These are phyloP conservation scores for Pichia sp. DNA, from an alignment of 1,139 yeast genomes.

Conservation along the genomic window DNA sequence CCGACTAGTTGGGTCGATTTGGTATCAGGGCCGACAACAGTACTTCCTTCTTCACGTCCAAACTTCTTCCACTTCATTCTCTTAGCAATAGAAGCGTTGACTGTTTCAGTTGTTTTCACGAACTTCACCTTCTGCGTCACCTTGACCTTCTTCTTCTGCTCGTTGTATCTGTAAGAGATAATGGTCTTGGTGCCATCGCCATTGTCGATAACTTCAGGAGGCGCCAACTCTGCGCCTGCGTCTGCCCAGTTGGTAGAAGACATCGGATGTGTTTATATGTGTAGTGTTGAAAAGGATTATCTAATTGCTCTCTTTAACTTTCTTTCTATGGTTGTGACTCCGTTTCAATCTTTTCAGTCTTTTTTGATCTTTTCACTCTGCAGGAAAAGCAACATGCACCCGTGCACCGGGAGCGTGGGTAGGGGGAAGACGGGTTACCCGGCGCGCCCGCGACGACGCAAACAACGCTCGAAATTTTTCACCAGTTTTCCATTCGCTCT, in stretches of 20 bases:
- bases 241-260: slow-evolving; percentile 47
- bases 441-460: too few relatives aligned
- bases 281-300: background rate
- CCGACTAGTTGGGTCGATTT: slow-evolving; percentile 89
- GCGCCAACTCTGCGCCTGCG: slow-evolving; percentile 53
- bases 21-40: slow-evolving; percentile 74
- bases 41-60: slow-evolving; percentile 71
- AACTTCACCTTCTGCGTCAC: slow-evolving; percentile 80
- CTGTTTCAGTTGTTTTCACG: slow-evolving; percentile 70
- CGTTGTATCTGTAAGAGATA: slow-evolving; percentile 67
- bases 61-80: slow-evolving; percentile 73
- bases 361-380: too few relatives aligned
- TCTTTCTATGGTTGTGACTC: too few relatives aligned
- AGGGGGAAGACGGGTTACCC: too few relatives aligned
- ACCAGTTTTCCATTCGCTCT: background rate
- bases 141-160: slow-evolving; percentile 77
- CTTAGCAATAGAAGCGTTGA: slow-evolving; percentile 66
- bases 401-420: too few relatives aligned
- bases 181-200: slow-evolving; percentile 88
- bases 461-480: background rate
- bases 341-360: too few relatives aligned
- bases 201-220: slow-evolving; percentile 67
- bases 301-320: too few relatives aligned
- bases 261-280: background rate
- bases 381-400: too few relatives aligned